Percentiles rank a stretch among this genome's conserved stretches.
phyloP scores from a whole-genome alignment of 2,329 filamentous ascomycete genomes.

The Colletotrichum chlorophyti region DNA sequence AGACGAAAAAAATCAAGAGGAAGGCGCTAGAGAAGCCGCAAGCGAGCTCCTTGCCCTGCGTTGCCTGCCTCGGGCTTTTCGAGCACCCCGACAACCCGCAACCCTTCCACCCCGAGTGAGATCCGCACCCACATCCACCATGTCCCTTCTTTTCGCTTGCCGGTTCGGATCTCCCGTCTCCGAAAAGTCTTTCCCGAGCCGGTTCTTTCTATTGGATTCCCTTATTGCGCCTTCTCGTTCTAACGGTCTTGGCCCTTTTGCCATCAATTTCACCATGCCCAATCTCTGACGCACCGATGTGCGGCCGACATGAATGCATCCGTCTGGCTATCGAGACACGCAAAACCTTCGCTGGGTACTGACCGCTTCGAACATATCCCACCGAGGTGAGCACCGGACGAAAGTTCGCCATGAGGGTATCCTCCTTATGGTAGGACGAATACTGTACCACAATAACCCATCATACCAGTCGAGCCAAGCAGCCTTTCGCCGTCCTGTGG shows the following conservation, averaged over 20 bases:
- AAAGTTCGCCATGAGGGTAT: too few relatives aligned
- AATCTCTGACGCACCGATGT: not conserved
- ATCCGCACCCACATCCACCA: too few relatives aligned
- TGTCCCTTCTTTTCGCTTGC: too few relatives aligned
- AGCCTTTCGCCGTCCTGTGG: not conserved
- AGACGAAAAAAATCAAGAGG: not conserved
- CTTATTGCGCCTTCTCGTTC: too few relatives aligned
- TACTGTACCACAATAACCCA: too few relatives aligned
- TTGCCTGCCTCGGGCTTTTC: constrained; percentile 20
- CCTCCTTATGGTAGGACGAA: too few relatives aligned
- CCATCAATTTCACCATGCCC: not conserved
- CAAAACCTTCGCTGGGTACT: too few relatives aligned
- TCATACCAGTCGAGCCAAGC: too few relatives aligned
- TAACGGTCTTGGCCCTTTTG: not conserved
- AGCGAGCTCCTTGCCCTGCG: constrained; percentile 14
- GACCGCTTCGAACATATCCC: too few relatives aligned
- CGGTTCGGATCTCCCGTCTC: constrained; percentile 2
- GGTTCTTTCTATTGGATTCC: not conserved
- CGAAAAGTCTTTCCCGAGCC: not conserved
- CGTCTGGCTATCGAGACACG: too few relatives aligned
- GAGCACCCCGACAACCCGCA: constrained; percentile 27
- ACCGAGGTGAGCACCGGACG: too few relatives aligned
- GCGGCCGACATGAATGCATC: too few relatives aligned
- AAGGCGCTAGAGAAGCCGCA: constrained; percentile 3
- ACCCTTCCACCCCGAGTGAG: not conserved